Conservation (phyloP, 75 land plant species). For the Ceratopteris richardii region DNA sequence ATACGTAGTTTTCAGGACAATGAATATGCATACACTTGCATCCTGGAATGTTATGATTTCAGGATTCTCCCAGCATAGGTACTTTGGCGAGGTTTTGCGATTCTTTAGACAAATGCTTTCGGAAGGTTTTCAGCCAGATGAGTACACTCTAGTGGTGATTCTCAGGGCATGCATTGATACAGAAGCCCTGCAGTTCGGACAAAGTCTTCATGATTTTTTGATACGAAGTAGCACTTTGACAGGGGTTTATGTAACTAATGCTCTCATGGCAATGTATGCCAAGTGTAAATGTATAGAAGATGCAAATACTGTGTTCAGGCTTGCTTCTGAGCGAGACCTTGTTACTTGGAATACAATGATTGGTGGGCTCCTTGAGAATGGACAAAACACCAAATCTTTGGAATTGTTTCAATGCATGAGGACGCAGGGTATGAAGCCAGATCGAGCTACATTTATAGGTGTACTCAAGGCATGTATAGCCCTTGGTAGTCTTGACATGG, state of each 20-base stretch:
- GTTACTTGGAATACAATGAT: slow-evolving; percentile 70
- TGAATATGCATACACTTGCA: slow-evolving; percentile 24
- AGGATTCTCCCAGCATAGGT: slow-evolving; percentile 48
- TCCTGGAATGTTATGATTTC: slow-evolving; percentile 63
- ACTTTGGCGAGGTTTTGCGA: slow-evolving; percentile 24
- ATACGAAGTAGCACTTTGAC: slow-evolving; percentile 16
- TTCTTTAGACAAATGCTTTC: slow-evolving; percentile 23
- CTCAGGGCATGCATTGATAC: slow-evolving; percentile 40
- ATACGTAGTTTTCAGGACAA: slow-evolving; percentile 10
- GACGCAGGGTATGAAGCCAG: slow-evolving; percentile 27
- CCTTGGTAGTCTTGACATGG: slow-evolving; percentile 24
- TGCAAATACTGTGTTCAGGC: slow-evolving; percentile 34
- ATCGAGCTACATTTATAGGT: slow-evolving; percentile 40
- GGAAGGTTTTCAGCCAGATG: slow-evolving; percentile 28
- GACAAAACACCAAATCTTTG: slow-evolving; percentile 20
- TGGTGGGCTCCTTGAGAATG: slow-evolving; percentile 42
- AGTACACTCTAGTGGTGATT: slow-evolving; percentile 34
- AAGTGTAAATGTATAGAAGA: slow-evolving; percentile 30
- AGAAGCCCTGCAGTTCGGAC: slow-evolving; percentile 16
- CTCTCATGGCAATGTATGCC: slow-evolving; percentile 30
- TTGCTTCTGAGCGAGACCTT: slow-evolving; percentile 44
- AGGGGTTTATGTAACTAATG: slow-evolving; percentile 26
- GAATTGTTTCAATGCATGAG: slow-evolving; percentile 32
- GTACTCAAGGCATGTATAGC: slow-evolving; percentile 29
- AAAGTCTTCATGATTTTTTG: slow-evolving; percentile 23